A percentile compares a stretch with the other conserved stretches of the same genome.
phyloP scores from a whole-genome alignment of 768 basidiomycete species.

The Thelephora aurantiotincta region DNA sequence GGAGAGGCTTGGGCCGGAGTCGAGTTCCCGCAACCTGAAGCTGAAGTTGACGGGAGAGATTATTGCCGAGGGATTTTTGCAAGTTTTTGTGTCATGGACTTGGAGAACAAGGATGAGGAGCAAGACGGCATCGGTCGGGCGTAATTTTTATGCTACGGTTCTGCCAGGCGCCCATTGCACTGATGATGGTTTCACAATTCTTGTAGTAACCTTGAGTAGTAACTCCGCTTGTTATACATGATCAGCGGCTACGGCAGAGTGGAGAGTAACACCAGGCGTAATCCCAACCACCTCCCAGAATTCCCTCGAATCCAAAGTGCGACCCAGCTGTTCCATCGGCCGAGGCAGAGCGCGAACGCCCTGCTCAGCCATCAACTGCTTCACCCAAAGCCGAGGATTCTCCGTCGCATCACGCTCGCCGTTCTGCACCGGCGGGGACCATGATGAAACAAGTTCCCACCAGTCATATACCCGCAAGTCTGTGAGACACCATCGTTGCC shows the following conservation, averaged over 20 bases:
- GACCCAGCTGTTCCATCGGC: slow-evolving; percentile 29
- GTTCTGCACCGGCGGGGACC: slow-evolving; percentile 13
- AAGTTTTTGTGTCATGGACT: too few species aligned
- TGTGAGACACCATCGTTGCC: slow-evolving; percentile 42
- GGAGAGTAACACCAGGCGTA: too few species aligned
- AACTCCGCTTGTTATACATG: too few species aligned
- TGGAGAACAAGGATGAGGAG: too few species aligned
- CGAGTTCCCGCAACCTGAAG: too few species aligned
- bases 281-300: slow-evolving; percentile 28
- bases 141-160: not conserved
- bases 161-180: not conserved
- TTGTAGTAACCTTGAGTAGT: too few species aligned
- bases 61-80: too few species aligned
- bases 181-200: too few species aligned
- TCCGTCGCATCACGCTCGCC: too few species aligned
- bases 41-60: too few species aligned
- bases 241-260: too few species aligned
- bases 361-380: slow-evolving; percentile 40
- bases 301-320: slow-evolving; percentile 44
- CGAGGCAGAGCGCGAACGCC: slow-evolving; percentile 39
- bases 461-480: slow-evolving; percentile 49
- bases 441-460: slow-evolving; percentile 51
- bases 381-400: slow-evolving; percentile 27
- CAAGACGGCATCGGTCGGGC: not conserved
- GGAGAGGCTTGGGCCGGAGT: too few species aligned